Evolutionary conservation across 352 stramenopile species (phyloP).

Genomic region (Globisporangium middletonii): DNA sequence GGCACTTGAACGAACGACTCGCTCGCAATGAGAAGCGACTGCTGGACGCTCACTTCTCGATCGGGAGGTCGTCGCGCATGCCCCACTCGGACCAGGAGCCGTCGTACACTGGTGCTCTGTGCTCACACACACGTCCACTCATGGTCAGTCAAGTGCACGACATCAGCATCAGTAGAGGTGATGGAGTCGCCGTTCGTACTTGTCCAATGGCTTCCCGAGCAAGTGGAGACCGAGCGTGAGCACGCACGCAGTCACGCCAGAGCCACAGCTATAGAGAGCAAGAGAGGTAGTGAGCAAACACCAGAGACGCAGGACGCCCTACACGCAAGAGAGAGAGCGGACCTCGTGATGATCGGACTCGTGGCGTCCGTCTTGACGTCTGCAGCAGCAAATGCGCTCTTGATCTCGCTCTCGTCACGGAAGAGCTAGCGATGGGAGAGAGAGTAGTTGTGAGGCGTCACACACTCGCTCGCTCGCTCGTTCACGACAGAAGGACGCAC

Average conservation of each 20-base stretch:
- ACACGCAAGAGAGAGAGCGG: neutral
- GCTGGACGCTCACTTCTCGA: slow-evolving; percentile 20
- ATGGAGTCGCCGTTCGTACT: slow-evolving; percentile 25
- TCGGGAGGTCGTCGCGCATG: slow-evolving; percentile 45
- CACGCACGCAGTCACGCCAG: slow-evolving; percentile 58
- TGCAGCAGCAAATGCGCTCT: slow-evolving; percentile 68
- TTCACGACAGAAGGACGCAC: slow-evolving; percentile 17
- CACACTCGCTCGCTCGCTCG: neutral
- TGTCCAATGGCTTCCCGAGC: slow-evolving; percentile 56
- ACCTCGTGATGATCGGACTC: slow-evolving; percentile 72
- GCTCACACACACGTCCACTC: neutral
- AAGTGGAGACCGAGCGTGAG: slow-evolving; percentile 66
- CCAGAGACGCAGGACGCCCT: neutral
- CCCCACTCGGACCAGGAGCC: slow-evolving; percentile 89
- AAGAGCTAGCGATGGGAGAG: slow-evolving; percentile 32
- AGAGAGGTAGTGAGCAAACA: neutral
- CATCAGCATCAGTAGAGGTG: neutral
- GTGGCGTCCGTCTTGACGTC: slow-evolving; percentile 49
- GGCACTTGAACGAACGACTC: too few species aligned
- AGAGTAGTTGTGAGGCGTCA: slow-evolving; percentile 2
- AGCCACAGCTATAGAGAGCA: slow-evolving; percentile 44
- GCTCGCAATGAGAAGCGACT: too few species aligned
- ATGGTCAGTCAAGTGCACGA: neutral
- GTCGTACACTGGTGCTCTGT: slow-evolving; percentile 81
- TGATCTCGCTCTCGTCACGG: slow-evolving; percentile 70